Base-by-base conservation (phyloP, 1,284 basidiomycete species). In the Mycena citricolor region DNA sequence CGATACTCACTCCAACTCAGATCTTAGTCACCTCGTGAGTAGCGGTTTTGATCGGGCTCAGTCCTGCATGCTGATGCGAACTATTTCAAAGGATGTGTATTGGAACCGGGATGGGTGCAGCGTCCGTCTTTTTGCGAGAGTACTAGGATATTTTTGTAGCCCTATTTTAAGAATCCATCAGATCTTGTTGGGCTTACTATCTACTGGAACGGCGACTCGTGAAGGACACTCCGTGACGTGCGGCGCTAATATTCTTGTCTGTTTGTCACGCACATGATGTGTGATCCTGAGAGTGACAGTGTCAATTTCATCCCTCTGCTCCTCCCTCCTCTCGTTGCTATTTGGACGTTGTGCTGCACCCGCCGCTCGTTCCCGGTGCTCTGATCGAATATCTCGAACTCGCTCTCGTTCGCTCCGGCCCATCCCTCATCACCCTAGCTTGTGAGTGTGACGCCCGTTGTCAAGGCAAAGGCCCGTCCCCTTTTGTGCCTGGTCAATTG, bases 31-130 rank as follows among this genome's bases (percentile, higher is more conserved):
- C 31, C 7, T 32, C 31, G 8, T n/a, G 10, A 10, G 10, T 29
- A n/a, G 26, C n/a, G 26, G n/a, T 29, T n/a, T n/a, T 29, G 26
- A 10, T 29, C n/a, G 10, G 26, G 26, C n/a, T 29, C n/a, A n/a
- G n/a, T 10, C 10, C 10, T 29, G 10, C n/a, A 35, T 12, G 36
- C 29, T 22, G 39, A 35, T 31, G 19, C 19, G 34, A 8, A 4
- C 23, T 35, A 14, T 19, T 40, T 38, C 36, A n/a, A 26, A 20
- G 30, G 5, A 14, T 54, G 81, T 50, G 6, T 31, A 31, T 88
- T 49, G 89, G 88, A 8, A 85, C 85, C n/a, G 89, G 89, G 16
- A 90, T 90, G 86, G 89, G 87, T 14, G 88, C 88, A n/a, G 89
- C 85, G n/a, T 81, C 73, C 1, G 68, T 87, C 19, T 85, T 88